Percentiles rank a stretch among this genome's conserved stretches.
Evolutionary conservation across 2,329 filamentous ascomycete species (phyloP).

Genomic region (Arachnopeziza araneosa): DNA sequence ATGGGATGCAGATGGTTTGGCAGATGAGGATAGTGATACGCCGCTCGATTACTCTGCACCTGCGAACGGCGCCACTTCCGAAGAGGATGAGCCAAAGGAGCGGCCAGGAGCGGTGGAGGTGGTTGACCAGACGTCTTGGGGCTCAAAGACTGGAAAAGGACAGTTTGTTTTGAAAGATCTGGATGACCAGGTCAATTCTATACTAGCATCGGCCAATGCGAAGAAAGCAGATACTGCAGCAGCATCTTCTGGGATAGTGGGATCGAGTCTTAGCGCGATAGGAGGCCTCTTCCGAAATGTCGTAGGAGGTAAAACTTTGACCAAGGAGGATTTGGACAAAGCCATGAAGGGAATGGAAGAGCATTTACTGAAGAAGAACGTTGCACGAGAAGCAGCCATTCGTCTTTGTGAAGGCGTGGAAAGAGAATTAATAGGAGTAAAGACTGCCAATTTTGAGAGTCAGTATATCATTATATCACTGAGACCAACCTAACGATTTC

Average conservation of each 20-base stretch:
- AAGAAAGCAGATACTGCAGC: constrained; percentile 44
- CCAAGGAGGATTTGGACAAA: constrained; percentile 82
- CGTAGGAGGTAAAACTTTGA: constrained; percentile 88
- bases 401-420: constrained; percentile 89
- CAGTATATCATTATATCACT: constrained; percentile 17
- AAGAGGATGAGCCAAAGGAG: constrained; percentile 43
- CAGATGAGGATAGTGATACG: constrained; percentile 70
- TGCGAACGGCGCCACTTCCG: constrained; percentile 46
- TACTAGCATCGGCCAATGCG: constrained; percentile 73
- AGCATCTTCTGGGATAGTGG: constrained; percentile 60
- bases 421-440: constrained; percentile 81
- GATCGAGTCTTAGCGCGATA: constrained; percentile 74
- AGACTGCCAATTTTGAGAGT: constrained; percentile 86
- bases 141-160: constrained; percentile 75
- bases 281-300: constrained; percentile 90
- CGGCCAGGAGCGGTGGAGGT: constrained; percentile 61
- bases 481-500: constrained; percentile 21
- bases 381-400: constrained; percentile 88
- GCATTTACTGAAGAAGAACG: constrained; percentile 90
- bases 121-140: constrained; percentile 77
- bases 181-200: constrained; percentile 87
- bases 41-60: constrained; percentile 85
- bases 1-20: constrained; percentile 86
- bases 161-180: constrained; percentile 92
- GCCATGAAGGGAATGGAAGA: constrained; percentile 95